Evolutionary conservation across 1,139 yeast species (phyloP).

Genomic region (Taiozyma sp.): DNA sequence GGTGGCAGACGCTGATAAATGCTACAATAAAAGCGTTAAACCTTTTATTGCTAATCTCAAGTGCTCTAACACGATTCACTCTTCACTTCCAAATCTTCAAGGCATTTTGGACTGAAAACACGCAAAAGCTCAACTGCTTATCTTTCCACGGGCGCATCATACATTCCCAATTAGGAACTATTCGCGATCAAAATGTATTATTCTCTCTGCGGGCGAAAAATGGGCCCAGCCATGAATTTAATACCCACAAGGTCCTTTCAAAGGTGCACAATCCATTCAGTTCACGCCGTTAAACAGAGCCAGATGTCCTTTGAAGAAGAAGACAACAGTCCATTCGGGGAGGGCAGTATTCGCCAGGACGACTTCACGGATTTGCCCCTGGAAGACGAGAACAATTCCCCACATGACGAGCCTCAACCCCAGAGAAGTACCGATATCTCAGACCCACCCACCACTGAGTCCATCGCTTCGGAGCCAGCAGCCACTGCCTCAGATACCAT

Average conservation of each 20-base stretch:
- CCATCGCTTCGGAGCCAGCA: neutral
- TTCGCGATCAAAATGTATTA: neutral
- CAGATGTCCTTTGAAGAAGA: conserved; percentile 31
- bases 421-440: conserved; percentile 7
- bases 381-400: conserved; percentile 11
- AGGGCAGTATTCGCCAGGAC: conserved; percentile 23
- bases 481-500: neutral
- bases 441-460: conserved; percentile 1
- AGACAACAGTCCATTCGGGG: conserved; percentile 49
- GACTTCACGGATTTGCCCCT: conserved; percentile 24
- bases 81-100: no score
- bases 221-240: neutral
- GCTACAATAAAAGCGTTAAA: neutral
- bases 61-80: no score
- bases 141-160: neutral
- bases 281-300: neutral
- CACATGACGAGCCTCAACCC: neutral
- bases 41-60: no score
- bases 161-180: neutral
- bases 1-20: neutral
- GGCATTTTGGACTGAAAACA: no score
- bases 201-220: neutral
- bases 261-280: neutral
- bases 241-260: neutral
- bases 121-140: no score